Base-by-base conservation (phyloP, 164 flowering plant genomes). In the Pachysandra terminalis region DNA sequence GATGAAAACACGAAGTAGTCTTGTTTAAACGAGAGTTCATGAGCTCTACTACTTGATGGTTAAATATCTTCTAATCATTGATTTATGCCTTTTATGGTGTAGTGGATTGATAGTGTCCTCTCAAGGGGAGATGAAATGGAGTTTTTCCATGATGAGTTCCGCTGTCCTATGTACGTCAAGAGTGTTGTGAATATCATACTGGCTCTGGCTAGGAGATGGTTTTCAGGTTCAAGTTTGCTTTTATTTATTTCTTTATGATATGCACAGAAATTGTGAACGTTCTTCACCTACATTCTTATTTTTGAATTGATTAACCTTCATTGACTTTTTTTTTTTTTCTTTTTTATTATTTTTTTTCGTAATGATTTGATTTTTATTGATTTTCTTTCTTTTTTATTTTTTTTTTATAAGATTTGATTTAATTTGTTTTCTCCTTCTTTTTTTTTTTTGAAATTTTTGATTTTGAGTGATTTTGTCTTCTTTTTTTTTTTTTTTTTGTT, bases 61-160 rank as follows among this genome's bases (percentile, higher is more conserved):
- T n/a, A n/a, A 7, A 8, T 17, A 35, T 16, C 37, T 24, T 70
- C 24, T 54, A 35, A 56, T 41, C 21, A 61, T 24, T 63, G 66
- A 25, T 56, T 53, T 53, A 48, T 66, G 54, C 45, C 58, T 62
- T 32, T 64, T 67, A 24, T 70, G 54, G 8, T 71, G 61, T 81
- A 90, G 97, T 94, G 97, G 98, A 88, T 94, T 56, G 93, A 91
- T 66, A 65, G 82, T 63, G 88, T 85, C 61, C 92, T 94, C 27
- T 81, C 87, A 27, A 86, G 77, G 73, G 96, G 95, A 68, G 84
- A 81, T 35, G 59, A 70, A 61, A 78, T 78, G 48, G 86, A 88
- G 23, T 90, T 90, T 78, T 91, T 94, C 64, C 69, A 85, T 70
- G 98, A 94, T 54, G 98, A 94, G 80, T 91, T 73, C 53, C 92